Evolutionary conservation across 2,329 filamentous ascomycete genomes (phyloP), one percentile per base, ranked within the genome.

Genomic region (Didymella segeticola): DNA sequence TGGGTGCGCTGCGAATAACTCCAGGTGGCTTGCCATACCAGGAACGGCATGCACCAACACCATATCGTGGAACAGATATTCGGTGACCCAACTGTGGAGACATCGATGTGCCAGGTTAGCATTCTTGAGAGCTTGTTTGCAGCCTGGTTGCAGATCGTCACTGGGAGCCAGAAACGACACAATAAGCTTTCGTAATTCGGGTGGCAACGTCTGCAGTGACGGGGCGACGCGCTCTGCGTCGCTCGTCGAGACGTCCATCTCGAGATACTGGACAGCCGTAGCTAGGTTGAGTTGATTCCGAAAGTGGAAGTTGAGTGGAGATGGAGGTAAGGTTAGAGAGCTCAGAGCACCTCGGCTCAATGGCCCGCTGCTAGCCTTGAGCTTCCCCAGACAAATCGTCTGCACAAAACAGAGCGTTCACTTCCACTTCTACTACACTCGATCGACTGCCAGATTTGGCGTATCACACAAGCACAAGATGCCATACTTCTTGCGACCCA

Each of bases 401-500:
- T 31, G 17, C 19, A 27, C 14, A 9, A 14, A 38, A 38, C 33
- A 27, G 23, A 30, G 17, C 30, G 43, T 14, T 17, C 17, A n/a
- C 11, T 43, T 37, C 6, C 26, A 9, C 10, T 14, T 14, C 42
- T n/a, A 6, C 12, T 22, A 20, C 34, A 41, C 25, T 43, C 26
- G 22, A 31, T 30, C 31, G 25, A 22, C 10, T 4, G 5, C 10
- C 14, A 15, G 3, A 15, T 14, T 17, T 7, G 1, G 31, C 4
- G 12, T 23, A 14, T 26, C 22, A n/a, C 4, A 36, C 30, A 22
- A 5, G 3, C 5, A 39, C 33, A 45, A 39, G 20, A 74, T 74
- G 71, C 61, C 63, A 45, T 46, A 66, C 26, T 27, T 65, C 22
- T 42, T 64, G 30, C 61, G 68, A 52, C 55, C 65, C 15, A 50